Conservation (phyloP, 2,329 filamentous ascomycete species). For the Ceratocystis cacaofunesta region DNA sequence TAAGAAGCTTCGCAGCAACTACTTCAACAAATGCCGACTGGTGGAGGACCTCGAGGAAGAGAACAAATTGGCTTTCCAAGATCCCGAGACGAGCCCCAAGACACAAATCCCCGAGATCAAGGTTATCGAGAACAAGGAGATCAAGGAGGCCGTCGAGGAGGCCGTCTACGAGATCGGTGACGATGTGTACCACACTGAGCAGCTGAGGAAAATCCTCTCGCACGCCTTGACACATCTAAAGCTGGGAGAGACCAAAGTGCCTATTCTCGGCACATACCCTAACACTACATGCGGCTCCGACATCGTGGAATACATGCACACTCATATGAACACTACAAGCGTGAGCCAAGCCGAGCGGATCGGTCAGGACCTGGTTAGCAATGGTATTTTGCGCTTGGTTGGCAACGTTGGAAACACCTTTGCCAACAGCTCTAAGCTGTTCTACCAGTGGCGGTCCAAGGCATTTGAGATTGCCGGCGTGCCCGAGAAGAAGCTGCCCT, state of each 20-base stretch:
- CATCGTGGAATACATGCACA: constrained; percentile 90
- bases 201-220: constrained; percentile 76
- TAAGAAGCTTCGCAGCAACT: constrained; percentile 85
- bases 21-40: constrained; percentile 96
- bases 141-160: constrained; percentile 55
- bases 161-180: constrained; percentile 84
- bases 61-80: constrained; percentile 94
- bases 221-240: constrained; percentile 80
- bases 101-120: constrained; percentile 71
- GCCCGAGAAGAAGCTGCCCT: constrained; percentile 66
- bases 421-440: constrained; percentile 93
- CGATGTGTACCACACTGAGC: constrained; percentile 66
- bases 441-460: constrained; percentile 92
- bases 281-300: constrained; percentile 86
- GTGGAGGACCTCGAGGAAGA: constrained; percentile 96
- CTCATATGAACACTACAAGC: constrained; percentile 67
- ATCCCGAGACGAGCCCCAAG: constrained; percentile 57
- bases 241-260: constrained; percentile 82
- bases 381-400: constrained; percentile 77
- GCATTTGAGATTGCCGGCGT: constrained; percentile 77
- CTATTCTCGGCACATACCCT: constrained; percentile 84
- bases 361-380: constrained; percentile 76
- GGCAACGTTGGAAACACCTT: constrained; percentile 93
- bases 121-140: constrained; percentile 53
- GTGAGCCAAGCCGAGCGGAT: constrained; percentile 87